Percentiles rank a stretch among this genome's conserved stretches.
Conservation (phyloP, 441 rosid species). For the Adansonia gregorii region DNA sequence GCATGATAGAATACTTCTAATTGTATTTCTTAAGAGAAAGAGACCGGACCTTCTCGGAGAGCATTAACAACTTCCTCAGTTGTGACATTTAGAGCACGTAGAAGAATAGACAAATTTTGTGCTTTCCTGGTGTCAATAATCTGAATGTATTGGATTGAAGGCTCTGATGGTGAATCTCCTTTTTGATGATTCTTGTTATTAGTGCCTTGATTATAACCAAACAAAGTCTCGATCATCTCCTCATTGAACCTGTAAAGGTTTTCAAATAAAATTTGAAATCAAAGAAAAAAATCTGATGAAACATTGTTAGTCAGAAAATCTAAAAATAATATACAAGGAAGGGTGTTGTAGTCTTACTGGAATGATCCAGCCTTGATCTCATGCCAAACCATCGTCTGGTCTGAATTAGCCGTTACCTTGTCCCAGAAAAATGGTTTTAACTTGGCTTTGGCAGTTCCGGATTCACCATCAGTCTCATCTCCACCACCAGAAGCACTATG, state of each 20-base stretch:
- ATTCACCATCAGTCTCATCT: conserved; percentile 32
- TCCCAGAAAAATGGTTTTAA: conserved; percentile 81
- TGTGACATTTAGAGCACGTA: conserved; percentile 67
- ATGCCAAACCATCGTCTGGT: conserved; percentile 75
- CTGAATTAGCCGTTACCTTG: conserved; percentile 61
- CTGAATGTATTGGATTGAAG: conserved; percentile 51
- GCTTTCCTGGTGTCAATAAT: conserved; percentile 67
- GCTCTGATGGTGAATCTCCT: conserved; percentile 39
- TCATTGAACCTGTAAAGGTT: conserved; percentile 60
- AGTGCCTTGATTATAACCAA: conserved; percentile 48
- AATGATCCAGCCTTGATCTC: conserved; percentile 72
- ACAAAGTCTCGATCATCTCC: conserved; percentile 67
- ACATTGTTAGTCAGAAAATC: conserved; percentile 11
- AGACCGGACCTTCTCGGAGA: conserved; percentile 52
- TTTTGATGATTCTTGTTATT: conserved; percentile 40
- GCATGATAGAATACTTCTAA: background rate
- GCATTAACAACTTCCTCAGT: conserved; percentile 60
- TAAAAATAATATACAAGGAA: background rate
- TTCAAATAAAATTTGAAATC: background rate
- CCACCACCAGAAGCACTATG: conserved; percentile 38
- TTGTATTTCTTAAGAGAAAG: conserved; percentile 20
- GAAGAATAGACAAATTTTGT: conserved; percentile 73
- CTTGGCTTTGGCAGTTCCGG: conserved; percentile 44
- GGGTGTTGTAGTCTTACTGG: conserved; percentile 51
- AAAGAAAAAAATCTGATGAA: conserved; percentile 26